Percentiles rank a stretch among this genome's conserved stretches.
These are phyloP conservation scores for Pseudogymnoascus sp. DNA, from an alignment of 2,329 filamentous ascomycete species.

Conservation along the genomic window DNA sequence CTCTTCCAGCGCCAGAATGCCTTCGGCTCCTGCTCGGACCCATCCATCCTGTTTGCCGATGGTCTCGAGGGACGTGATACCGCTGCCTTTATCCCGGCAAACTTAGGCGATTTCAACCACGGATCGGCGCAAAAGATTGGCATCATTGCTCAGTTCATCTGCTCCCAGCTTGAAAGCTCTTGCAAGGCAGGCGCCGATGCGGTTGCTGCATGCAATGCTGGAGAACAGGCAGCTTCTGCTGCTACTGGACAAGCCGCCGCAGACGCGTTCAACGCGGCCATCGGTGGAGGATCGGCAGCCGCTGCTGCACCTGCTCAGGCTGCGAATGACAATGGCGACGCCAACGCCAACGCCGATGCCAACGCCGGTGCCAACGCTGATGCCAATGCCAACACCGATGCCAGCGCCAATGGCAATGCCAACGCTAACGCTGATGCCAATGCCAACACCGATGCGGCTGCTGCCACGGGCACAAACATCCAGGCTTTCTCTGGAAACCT, in stretches of 20 bases:
- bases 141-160: slow-evolving; percentile 43
- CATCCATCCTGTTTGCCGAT: slow-evolving; percentile 36
- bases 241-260: not conserved
- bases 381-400: not conserved
- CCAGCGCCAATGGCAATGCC: not conserved
- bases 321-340: slow-evolving; percentile 22
- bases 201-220: not conserved
- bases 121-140: slow-evolving; percentile 40
- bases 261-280: not conserved
- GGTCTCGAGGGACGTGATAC: slow-evolving; percentile 39
- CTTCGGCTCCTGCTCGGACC: slow-evolving; percentile 36
- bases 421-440: not conserved
- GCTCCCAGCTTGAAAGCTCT: slow-evolving; percentile 27
- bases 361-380: slow-evolving; percentile 1
- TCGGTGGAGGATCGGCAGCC: slow-evolving; percentile 12
- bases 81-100: slow-evolving; percentile 35
- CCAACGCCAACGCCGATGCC: slow-evolving; percentile 14
- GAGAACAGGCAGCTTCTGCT: no score
- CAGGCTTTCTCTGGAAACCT: slow-evolving; percentile 39
- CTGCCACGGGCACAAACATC: slow-evolving; percentile 27
- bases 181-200: slow-evolving; percentile 15
- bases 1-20: slow-evolving; percentile 19
- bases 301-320: slow-evolving; percentile 21
- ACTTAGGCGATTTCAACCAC: slow-evolving; percentile 38
- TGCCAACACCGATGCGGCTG: not conserved